These are phyloP conservation scores for Metschnikowia arizonensis DNA, from an alignment of 805 yeast genomes.

Conservation along the genomic window DNA sequence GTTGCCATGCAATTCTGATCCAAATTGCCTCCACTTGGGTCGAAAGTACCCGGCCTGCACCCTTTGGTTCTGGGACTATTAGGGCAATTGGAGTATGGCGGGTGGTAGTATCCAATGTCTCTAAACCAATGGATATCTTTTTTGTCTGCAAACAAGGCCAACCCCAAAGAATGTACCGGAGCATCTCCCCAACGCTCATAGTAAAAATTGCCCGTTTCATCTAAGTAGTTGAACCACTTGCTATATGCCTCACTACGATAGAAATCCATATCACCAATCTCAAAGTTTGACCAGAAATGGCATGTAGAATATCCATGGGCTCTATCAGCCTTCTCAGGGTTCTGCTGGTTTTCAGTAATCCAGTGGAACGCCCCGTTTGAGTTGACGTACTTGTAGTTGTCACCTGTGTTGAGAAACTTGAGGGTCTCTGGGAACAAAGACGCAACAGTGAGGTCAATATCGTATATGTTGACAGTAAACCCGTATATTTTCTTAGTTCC, in stretches of 20 bases:
- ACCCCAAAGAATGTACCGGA: constrained; percentile 78
- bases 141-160: constrained; percentile 67
- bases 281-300: constrained; percentile 91
- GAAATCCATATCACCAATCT: constrained; percentile 80
- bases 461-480: constrained; percentile 64
- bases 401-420: constrained; percentile 51
- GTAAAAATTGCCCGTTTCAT: constrained; percentile 72
- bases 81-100: constrained; percentile 77
- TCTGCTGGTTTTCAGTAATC: constrained; percentile 48
- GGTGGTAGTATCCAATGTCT: constrained; percentile 74
- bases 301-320: constrained; percentile 61
- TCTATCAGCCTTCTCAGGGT: constrained; percentile 39
- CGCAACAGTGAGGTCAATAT: constrained; percentile 58
- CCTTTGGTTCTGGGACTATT: constrained; percentile 39
- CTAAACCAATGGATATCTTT: constrained; percentile 78
- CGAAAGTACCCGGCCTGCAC: constrained; percentile 55
- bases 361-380: constrained; percentile 49
- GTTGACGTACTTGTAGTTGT: constrained; percentile 52
- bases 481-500: constrained; percentile 69
- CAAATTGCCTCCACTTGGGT: constrained; percentile 46
- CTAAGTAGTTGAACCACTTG: constrained; percentile 60
- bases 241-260: constrained; percentile 64
- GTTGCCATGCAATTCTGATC: constrained; percentile 72
- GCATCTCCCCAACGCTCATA: constrained; percentile 96
- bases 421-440: constrained; percentile 69